phyloP scores from a whole-genome alignment of 169 alveolate species.

The Babesia bigemina region DNA sequence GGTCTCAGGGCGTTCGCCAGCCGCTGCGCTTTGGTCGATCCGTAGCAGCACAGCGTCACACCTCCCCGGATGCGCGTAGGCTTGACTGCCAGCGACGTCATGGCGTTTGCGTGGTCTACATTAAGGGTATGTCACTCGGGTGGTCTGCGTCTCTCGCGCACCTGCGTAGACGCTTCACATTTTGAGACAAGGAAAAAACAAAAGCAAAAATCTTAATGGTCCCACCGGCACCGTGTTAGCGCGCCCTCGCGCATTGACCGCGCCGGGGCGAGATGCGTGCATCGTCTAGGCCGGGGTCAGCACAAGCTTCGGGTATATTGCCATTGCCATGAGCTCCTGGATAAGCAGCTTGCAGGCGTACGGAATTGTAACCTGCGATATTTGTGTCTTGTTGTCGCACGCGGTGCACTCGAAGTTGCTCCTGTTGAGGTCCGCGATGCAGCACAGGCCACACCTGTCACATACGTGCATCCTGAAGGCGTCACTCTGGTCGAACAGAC shows the following conservation, averaged over 20 bases:
- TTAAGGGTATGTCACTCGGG: background rate
- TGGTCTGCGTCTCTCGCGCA: conserved; percentile 1
- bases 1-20: background rate
- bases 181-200: background rate
- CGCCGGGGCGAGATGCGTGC: conserved; percentile 27
- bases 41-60: conserved; percentile 13
- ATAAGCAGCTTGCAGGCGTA: conserved; percentile 97
- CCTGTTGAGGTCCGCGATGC: conserved; percentile 92
- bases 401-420: conserved; percentile 89
- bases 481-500: conserved; percentile 98
- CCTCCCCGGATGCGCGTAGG: conserved; percentile 10
- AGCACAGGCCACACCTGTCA: conserved; percentile 94
- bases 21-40: conserved; percentile 7
- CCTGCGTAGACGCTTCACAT: background rate
- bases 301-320: conserved; percentile 94
- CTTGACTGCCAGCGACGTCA: conserved; percentile 5
- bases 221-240: conserved; percentile 11
- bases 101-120: conserved; percentile 14
- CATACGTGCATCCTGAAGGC: conserved; percentile 99
- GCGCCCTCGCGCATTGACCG: conserved; percentile 43
- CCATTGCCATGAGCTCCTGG: conserved; percentile 98
- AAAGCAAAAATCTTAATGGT: background rate
- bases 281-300: conserved; percentile 55
- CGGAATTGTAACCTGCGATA: conserved; percentile 95
- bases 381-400: conserved; percentile 89